Conservation (phyloP, 352 stramenopile species). For the Phytophthora tubulina region DNA sequence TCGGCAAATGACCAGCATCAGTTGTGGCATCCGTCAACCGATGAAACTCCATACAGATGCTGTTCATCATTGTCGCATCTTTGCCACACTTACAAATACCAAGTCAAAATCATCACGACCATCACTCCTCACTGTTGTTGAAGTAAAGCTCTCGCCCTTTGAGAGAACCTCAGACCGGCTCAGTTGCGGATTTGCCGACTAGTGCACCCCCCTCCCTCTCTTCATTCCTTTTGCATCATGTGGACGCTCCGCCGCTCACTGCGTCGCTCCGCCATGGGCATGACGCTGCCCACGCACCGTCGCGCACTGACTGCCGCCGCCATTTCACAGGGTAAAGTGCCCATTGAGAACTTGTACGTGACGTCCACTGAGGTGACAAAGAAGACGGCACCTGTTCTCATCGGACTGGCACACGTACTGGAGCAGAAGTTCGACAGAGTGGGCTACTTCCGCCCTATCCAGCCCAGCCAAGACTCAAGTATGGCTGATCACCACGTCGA, state of each 20-base stretch:
- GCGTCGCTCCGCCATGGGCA: slow-evolving; percentile 26
- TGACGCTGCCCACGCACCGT: slow-evolving; percentile 21
- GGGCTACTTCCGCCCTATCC: slow-evolving; percentile 84
- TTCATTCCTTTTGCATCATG: slow-evolving; percentile 12
- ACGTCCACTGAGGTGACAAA: slow-evolving; percentile 72
- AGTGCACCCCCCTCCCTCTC: background rate
- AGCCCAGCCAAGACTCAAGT: slow-evolving; percentile 43
- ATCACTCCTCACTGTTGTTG: slow-evolving; percentile 30
- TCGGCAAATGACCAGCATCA: slow-evolving; percentile 23
- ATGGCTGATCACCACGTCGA: slow-evolving; percentile 73
- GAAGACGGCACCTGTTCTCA: slow-evolving; percentile 75
- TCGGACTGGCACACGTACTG: slow-evolving; percentile 72
- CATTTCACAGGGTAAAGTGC: slow-evolving; percentile 50
- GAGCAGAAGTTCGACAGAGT: slow-evolving; percentile 80
- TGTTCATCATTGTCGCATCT: slow-evolving; percentile 12
- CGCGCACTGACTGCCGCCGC: slow-evolving; percentile 50
- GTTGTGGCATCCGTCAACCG: slow-evolving; percentile 12
- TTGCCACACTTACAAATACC: slow-evolving; percentile 23
- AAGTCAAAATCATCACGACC: slow-evolving; percentile 26
- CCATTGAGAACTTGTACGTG: slow-evolving; percentile 72
- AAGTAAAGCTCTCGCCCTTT: slow-evolving; percentile 12
- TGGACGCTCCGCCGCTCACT: slow-evolving; percentile 39
- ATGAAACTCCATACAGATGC: slow-evolving; percentile 22
- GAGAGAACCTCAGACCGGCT: background rate
- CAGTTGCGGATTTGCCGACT: slow-evolving; percentile 34